A percentile compares a stretch with the other conserved stretches of the same genome.
Evolutionary conservation across 495 filamentous ascomycete species (phyloP).

Genomic region (Aspergillus ostianus): DNA sequence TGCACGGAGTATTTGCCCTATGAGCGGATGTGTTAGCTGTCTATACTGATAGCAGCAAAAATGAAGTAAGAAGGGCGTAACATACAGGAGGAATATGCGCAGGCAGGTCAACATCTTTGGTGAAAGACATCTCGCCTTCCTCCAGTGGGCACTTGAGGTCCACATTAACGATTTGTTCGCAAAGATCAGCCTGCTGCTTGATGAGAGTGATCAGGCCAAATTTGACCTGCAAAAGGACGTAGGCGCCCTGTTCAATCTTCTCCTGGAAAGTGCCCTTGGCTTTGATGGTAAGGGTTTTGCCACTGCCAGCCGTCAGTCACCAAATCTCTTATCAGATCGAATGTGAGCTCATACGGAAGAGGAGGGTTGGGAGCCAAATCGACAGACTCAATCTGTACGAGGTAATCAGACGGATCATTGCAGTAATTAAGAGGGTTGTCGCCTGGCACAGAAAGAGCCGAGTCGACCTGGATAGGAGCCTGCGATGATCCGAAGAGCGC

Average conservation of each 20-base stretch:
- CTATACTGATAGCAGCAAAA: not conserved
- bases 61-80: conserved; percentile 8
- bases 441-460: conserved; percentile 30
- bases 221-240: conserved; percentile 80
- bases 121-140: conserved; percentile 67
- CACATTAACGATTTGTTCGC: conserved; percentile 82
- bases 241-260: conserved; percentile 70
- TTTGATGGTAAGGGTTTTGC: conserved; percentile 71
- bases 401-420: conserved; percentile 54
- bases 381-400: conserved; percentile 74
- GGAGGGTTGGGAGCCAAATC: conserved; percentile 86
- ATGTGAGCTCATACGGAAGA: conserved; percentile 62
- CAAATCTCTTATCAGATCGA: not conserved
- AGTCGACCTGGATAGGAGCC: conserved; percentile 22
- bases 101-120: conserved; percentile 81
- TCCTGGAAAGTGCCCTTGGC: conserved; percentile 71
- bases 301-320: conserved; percentile 52
- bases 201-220: conserved; percentile 88
- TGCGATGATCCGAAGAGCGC: conserved; percentile 27
- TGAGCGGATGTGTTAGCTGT: not conserved
- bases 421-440: conserved; percentile 63
- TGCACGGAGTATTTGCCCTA: conserved; percentile 87
- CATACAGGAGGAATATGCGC: conserved; percentile 86
- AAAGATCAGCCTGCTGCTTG: conserved; percentile 74
- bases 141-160: conserved; percentile 87